Percentiles rank a stretch among this genome's conserved stretches.
Evolutionary conservation across 2,329 filamentous ascomycete genomes (phyloP).

Genomic region (Aspergillus hiratsukae): DNA sequence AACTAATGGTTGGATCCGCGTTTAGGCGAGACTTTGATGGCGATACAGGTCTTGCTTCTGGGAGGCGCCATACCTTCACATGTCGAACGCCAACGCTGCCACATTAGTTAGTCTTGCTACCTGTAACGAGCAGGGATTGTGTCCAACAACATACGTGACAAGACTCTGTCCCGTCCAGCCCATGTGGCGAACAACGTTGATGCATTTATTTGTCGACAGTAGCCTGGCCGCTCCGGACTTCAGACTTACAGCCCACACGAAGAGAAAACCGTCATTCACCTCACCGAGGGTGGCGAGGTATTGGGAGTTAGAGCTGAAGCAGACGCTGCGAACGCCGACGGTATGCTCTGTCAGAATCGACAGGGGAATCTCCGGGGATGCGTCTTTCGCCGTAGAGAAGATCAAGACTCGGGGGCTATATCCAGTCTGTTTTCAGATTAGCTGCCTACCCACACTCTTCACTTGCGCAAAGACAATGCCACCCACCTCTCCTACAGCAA

Average conservation of each 20-base stretch:
- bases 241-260: slow-evolving; percentile 83
- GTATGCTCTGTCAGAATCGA: slow-evolving; percentile 85
- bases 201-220: slow-evolving; percentile 87
- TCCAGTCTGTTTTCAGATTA: slow-evolving; percentile 57
- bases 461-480: background rate
- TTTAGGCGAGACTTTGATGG: slow-evolving; percentile 60
- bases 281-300: slow-evolving; percentile 85
- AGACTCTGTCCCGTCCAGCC: slow-evolving; percentile 82
- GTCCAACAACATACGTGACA: slow-evolving; percentile 56
- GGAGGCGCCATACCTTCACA: slow-evolving; percentile 87
- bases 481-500: slow-evolving; percentile 80
- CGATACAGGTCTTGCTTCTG: slow-evolving; percentile 58
- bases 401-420: slow-evolving; percentile 89
- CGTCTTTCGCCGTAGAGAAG: slow-evolving; percentile 73
- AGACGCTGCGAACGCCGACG: slow-evolving; percentile 81
- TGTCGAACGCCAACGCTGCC: slow-evolving; percentile 73
- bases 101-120: slow-evolving; percentile 9
- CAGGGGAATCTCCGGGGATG: slow-evolving; percentile 73
- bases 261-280: slow-evolving; percentile 89
- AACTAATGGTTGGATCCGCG: slow-evolving; percentile 29
- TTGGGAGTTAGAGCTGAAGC: slow-evolving; percentile 81
- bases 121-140: background rate
- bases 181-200: slow-evolving; percentile 78
- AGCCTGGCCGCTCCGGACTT: slow-evolving; percentile 74
- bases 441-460: background rate